Conservation (phyloP, 164 flowering plant species). For the Aristolochia contorta region DNA sequence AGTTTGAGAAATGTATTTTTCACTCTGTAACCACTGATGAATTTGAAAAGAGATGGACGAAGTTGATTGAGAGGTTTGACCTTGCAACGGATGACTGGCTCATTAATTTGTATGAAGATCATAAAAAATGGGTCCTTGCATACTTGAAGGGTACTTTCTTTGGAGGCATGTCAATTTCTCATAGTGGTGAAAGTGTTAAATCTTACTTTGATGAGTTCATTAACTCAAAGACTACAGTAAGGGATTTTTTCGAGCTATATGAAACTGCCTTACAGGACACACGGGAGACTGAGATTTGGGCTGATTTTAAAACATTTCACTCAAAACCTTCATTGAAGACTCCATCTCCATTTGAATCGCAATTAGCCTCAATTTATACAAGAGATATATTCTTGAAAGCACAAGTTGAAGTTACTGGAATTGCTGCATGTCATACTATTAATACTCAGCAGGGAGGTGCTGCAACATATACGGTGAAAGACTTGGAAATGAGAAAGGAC, state of each 20-base stretch:
- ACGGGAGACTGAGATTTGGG: conserved; percentile 6
- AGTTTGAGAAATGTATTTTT: conserved; percentile 5
- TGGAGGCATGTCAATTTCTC: conserved; percentile 4
- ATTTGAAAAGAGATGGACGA: conserved; percentile 9
- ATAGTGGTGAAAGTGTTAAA: conserved; percentile 4
- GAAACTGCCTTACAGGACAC: conserved; percentile 5
- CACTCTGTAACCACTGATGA: conserved; percentile 1
- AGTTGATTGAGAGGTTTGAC: conserved; percentile 1
- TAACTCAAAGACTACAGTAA: conserved; percentile 2
- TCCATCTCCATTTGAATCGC: conserved; percentile 7
- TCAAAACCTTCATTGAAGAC: conserved; percentile 5
- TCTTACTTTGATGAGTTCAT: conserved; percentile 8
- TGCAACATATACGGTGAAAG: conserved; percentile 1
- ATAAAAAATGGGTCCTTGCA: conserved; percentile 9
- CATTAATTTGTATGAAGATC: conserved; percentile 4
- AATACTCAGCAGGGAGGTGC: conserved; percentile 6
- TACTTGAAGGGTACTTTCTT: conserved; percentile 9
- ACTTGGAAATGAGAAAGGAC: background rate
- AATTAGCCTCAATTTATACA: conserved; percentile 7
- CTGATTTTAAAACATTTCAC: conserved; percentile 3
- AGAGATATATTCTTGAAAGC: conserved; percentile 4
- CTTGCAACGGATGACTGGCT: conserved; percentile 8
- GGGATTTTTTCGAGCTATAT: conserved; percentile 6
- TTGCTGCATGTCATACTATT: conserved; percentile 1
- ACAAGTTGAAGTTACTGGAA: conserved; percentile 9